Evolutionary conservation across 2,329 filamentous ascomycete genomes (phyloP).

Genomic region (Teratosphaeria nubilosa): DNA sequence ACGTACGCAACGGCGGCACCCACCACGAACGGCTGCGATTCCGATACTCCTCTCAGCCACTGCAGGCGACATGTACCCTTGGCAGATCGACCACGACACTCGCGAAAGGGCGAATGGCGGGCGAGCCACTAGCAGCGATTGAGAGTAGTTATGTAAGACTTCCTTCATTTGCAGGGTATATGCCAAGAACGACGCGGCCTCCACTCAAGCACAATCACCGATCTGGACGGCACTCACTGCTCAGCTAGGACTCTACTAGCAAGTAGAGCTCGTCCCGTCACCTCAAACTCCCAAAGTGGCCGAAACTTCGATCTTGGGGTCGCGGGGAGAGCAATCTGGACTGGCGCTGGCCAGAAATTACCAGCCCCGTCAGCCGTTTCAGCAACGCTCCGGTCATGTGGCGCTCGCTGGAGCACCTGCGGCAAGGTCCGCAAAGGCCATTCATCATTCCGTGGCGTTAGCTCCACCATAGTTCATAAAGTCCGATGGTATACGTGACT

Average conservation of each 20-base stretch:
- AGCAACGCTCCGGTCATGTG: not conserved
- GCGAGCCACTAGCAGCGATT: not conserved
- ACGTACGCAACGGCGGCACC: no score
- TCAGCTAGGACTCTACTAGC: not conserved
- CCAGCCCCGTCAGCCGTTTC: not conserved
- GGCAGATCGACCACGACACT: no score
- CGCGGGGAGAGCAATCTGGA: not conserved
- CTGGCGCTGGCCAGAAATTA: not conserved
- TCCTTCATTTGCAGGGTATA: not conserved
- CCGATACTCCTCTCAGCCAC: not conserved
- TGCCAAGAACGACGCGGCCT: not conserved
- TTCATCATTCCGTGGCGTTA: not conserved
- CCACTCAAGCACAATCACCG: not conserved
- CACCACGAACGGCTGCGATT: no score
- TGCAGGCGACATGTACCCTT: not conserved
- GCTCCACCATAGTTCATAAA: not conserved
- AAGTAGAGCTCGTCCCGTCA: not conserved
- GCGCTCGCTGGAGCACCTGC: not conserved
- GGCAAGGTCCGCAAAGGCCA: not conserved
- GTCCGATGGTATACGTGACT: no score
- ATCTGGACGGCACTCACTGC: not conserved
- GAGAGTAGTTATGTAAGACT: not conserved
- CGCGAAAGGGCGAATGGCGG: not conserved
- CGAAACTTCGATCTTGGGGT: not conserved
- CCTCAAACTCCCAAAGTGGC: not conserved